Conservation (phyloP, 306 rosid species). For the Gastrolobium villosum region DNA sequence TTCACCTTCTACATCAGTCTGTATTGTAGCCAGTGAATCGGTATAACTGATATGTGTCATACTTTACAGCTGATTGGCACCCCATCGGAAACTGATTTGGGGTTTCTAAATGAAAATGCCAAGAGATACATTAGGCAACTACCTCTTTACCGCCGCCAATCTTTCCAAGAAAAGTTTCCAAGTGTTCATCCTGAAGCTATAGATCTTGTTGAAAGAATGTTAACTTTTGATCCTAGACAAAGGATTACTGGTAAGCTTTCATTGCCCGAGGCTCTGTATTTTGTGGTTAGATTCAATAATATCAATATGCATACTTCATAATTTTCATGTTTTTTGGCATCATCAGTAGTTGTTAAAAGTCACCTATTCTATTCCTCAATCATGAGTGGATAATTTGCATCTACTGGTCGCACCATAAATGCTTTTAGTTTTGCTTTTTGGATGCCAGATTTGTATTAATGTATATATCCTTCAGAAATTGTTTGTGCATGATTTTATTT, state of each 20-base stretch:
- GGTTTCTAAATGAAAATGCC: slow-evolving; percentile 94
- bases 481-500: slow-evolving; percentile 28
- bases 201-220: slow-evolving; percentile 97
- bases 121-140: slow-evolving; percentile 93
- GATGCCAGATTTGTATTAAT: slow-evolving; percentile 11
- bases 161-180: slow-evolving; percentile 92
- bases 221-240: slow-evolving; percentile 89
- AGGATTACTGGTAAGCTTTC: slow-evolving; percentile 88
- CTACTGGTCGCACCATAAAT: not conserved
- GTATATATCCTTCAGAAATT: slow-evolving; percentile 33
- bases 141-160: slow-evolving; percentile 78
- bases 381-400: slow-evolving; percentile 4
- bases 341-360: too few relatives aligned
- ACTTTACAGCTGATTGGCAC: slow-evolving; percentile 95
- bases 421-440: slow-evolving; percentile 23
- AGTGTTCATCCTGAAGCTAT: slow-evolving; percentile 94
- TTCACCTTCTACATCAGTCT: slow-evolving; percentile 26
- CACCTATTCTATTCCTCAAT: not conserved
- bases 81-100: slow-evolving; percentile 93
- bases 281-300: slow-evolving; percentile 33
- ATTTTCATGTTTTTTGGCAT: slow-evolving; percentile 17
- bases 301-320: slow-evolving; percentile 4
- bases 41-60: slow-evolving; percentile 26
- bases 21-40: slow-evolving; percentile 27
- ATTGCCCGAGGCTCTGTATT: slow-evolving; percentile 38